phyloP scores from a whole-genome alignment of 192 early-diverging fungal species.

The Gonapodya sp. region DNA sequence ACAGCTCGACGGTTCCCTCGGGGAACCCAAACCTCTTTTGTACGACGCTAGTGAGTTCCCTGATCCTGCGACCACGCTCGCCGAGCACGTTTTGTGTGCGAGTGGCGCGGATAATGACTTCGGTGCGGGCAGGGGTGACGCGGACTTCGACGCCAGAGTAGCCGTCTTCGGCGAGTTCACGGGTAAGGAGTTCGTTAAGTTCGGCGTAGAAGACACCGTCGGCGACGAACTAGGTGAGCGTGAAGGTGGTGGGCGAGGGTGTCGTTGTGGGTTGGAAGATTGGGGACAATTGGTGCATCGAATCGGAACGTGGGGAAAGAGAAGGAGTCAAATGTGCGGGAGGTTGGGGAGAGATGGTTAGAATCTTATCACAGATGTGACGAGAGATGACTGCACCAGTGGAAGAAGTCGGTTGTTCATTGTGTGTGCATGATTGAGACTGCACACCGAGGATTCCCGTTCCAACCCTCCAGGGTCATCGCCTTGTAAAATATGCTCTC shows the following conservation, averaged over 20 bases:
- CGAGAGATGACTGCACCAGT: background rate
- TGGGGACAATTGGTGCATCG: no score
- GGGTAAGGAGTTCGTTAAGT: constrained; percentile 98
- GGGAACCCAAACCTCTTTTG: constrained; percentile 99
- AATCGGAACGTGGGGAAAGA: background rate
- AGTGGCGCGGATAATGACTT: constrained; percentile 99
- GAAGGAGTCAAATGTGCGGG: background rate
- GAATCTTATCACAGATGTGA: background rate
- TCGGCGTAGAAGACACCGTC: constrained; percentile 99
- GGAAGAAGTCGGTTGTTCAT: no score
- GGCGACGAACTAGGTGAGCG: constrained; percentile 74
- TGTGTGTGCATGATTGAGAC: no score
- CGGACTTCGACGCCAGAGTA: constrained; percentile 99
- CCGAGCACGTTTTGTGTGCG: constrained; percentile 97
- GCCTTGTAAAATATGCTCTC: background rate
- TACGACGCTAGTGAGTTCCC: constrained; percentile 93
- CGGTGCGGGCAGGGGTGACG: constrained; percentile 96
- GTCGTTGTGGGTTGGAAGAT: no score
- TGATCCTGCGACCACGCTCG: constrained; percentile 96
- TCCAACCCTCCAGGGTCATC: background rate
- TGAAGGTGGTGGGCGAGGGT: background rate
- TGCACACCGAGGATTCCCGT: no score
- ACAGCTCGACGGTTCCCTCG: constrained; percentile 96
- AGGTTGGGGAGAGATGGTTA: background rate
- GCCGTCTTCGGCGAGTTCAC: constrained; percentile 93